Evolutionary conservation across 2,329 filamentous ascomycete species (phyloP).

Genomic region (Trichoderma asperellum): DNA sequence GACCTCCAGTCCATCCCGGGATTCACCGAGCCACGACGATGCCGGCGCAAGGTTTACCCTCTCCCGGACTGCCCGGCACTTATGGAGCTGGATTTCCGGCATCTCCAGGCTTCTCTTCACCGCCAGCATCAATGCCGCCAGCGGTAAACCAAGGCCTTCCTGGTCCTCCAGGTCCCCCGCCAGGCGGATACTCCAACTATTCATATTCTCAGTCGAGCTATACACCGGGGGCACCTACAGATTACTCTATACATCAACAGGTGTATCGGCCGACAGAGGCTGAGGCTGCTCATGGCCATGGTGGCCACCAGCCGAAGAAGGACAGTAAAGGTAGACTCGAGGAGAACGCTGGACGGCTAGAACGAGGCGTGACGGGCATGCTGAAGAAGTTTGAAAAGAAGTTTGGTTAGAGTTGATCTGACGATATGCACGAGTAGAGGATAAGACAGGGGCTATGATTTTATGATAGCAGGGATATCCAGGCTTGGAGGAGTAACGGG

Average conservation of each 20-base stretch:
- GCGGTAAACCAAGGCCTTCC: conserved; percentile 44
- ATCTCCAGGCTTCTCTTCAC: conserved; percentile 49
- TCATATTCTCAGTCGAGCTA: conserved; percentile 43
- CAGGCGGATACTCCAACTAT: conserved; percentile 62
- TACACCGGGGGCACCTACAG: conserved; percentile 36
- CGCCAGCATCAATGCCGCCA: conserved; percentile 41
- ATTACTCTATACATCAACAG: conserved; percentile 69
- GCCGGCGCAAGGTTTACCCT: conserved; percentile 48
- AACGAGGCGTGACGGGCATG: conserved; percentile 72
- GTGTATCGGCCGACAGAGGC: conserved; percentile 69
- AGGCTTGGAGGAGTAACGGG: conserved; percentile 16
- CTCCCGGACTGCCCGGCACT: conserved; percentile 48
- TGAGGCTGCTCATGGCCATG: conserved; percentile 51
- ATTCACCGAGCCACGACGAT: conserved; percentile 55
- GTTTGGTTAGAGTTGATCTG: conserved; percentile 51
- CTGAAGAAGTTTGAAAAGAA: conserved; percentile 81
- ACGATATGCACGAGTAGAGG: neutral
- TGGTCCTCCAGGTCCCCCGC: conserved; percentile 50
- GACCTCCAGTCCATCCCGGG: conserved; percentile 50
- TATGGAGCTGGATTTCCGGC: conserved; percentile 52
- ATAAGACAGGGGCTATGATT: conserved; percentile 1
- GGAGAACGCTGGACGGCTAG: conserved; percentile 66
- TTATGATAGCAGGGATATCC: conserved; percentile 13
- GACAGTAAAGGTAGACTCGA: conserved; percentile 61
- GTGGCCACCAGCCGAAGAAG: conserved; percentile 49